Percentiles rank a stretch among this genome's conserved stretches.
Evolutionary conservation across 2,329 filamentous ascomycete genomes (phyloP).

Genomic region (Periconia digitata): DNA sequence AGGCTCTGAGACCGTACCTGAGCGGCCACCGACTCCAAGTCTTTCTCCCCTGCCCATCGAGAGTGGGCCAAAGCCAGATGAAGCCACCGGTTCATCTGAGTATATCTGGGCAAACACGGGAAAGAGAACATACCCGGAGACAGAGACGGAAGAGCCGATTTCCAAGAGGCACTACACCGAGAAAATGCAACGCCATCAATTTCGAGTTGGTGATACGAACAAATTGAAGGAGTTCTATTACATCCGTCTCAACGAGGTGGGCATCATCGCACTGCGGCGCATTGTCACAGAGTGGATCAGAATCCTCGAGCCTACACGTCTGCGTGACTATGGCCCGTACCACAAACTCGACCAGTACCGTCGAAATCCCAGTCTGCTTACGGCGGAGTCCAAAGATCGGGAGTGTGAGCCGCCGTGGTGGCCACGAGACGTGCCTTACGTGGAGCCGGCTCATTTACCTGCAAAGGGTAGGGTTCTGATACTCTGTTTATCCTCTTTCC

Average conservation of each 20-base stretch:
- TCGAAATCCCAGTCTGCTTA: background rate
- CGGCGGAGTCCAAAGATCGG: background rate
- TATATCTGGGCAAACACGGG: too few relatives aligned
- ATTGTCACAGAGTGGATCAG: constrained; percentile 2
- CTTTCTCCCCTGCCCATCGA: background rate
- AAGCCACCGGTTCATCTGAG: too few relatives aligned
- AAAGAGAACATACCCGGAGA: background rate
- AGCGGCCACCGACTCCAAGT: background rate
- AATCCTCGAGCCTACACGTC: background rate
- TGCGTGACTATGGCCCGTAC: background rate
- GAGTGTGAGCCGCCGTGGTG: constrained; percentile 1
- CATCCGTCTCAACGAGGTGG: background rate
- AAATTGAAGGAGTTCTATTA: background rate
- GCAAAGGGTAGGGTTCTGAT: background rate
- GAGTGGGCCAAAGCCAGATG: background rate
- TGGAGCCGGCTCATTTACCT: background rate
- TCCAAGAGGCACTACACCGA: background rate
- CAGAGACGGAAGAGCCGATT: background rate
- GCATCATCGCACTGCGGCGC: background rate
- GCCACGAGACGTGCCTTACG: background rate
- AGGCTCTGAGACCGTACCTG: background rate
- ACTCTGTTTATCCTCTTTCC: too few relatives aligned
- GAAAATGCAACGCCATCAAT: background rate
- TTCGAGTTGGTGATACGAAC: background rate
- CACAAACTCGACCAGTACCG: constrained; percentile 1